Percentiles rank a stretch among this genome's conserved stretches.
phyloP scores from a whole-genome alignment of 306 rosid genomes.

The Crataegus laevigata region DNA sequence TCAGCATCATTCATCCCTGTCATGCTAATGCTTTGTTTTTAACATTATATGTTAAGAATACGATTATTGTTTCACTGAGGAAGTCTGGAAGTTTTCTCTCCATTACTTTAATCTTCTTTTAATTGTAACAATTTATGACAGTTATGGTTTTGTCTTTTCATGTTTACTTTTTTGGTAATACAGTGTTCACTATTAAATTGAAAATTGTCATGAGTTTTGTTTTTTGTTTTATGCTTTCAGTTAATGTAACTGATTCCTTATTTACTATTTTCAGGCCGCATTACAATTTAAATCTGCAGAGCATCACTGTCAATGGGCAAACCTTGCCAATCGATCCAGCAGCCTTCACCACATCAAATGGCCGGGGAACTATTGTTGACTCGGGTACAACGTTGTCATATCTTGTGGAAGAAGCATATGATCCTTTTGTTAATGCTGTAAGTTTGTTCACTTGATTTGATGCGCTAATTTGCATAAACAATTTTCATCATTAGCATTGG shows the following conservation, averaged over 20 bases:
- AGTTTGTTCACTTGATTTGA: constrained; percentile 24
- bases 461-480: not conserved
- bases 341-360: constrained; percentile 59
- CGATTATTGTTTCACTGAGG: not conserved
- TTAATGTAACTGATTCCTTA: constrained; percentile 18
- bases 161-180: too few relatives aligned
- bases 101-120: too few relatives aligned
- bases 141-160: not conserved
- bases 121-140: too few relatives aligned
- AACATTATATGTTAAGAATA: not conserved
- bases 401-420: constrained; percentile 79
- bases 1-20: not conserved
- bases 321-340: constrained; percentile 60
- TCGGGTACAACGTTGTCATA: constrained; percentile 88
- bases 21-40: not conserved
- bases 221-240: not conserved
- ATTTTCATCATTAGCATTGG: not conserved
- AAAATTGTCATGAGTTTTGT: not conserved
- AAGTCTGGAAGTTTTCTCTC: not conserved
- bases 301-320: constrained; percentile 78
- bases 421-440: constrained; percentile 76
- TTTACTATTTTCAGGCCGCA: constrained; percentile 68
- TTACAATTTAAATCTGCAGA: constrained; percentile 79
- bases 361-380: constrained; percentile 83
- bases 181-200: too few relatives aligned